Conservation (phyloP, 192 early-diverging fungal species). For the Dispira parvispora region DNA sequence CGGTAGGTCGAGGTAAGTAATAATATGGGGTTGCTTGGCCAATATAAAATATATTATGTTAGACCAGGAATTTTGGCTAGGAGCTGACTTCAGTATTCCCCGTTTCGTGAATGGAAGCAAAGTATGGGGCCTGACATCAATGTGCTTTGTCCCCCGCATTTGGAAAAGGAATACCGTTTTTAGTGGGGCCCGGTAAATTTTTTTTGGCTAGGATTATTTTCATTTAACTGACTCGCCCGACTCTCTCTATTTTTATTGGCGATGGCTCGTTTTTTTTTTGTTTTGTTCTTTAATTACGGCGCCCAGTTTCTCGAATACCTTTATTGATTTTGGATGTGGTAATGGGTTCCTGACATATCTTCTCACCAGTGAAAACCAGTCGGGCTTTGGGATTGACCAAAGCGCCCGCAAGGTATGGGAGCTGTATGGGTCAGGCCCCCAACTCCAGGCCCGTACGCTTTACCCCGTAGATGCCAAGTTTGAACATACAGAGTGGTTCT, state of each 20-base stretch:
- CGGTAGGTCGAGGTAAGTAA: not conserved
- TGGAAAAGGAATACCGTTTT: too few species aligned
- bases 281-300: conserved; percentile 9
- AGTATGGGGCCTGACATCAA: too few species aligned
- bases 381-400: conserved; percentile 60
- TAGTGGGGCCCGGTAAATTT: not conserved
- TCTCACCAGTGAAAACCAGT: conserved; percentile 48
- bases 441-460: conserved; percentile 36
- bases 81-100: too few species aligned
- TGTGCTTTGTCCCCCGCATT: too few species aligned
- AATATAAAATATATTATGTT: too few species aligned
- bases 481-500: conserved; percentile 50
- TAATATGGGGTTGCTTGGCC: too few species aligned
- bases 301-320: conserved; percentile 23
- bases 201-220: not conserved
- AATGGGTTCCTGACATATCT: conserved; percentile 69
- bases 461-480: conserved; percentile 28
- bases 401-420: conserved; percentile 60
- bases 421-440: conserved; percentile 12
- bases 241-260: not conserved
- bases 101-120: too few species aligned
- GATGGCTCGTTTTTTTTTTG: not conserved
- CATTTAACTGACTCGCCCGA: not conserved
- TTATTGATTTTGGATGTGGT: conserved; percentile 75
- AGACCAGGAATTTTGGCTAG: not conserved